Base-by-base conservation (phyloP, 805 yeast genomes). In the Kodamaea fukazawae region DNA sequence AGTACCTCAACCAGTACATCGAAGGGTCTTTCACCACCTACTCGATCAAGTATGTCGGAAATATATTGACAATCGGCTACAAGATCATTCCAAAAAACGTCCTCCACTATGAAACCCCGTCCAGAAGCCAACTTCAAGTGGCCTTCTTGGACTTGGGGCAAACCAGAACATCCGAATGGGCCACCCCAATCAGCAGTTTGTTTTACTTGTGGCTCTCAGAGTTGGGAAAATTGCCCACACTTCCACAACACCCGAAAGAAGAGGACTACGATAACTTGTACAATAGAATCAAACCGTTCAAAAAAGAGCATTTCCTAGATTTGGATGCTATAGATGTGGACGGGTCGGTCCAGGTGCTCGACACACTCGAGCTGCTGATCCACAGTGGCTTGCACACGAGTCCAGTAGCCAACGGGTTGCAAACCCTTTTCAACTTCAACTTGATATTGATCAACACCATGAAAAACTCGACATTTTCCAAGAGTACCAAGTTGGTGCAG, bases 21-120 rank as follows among this genome's bases (percentile, higher is more conserved):
- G 68, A 58, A 26, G 69, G 67, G 1, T 47, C 49, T 17, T 52
- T 63, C 17, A 44, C 58, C 7, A 55, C 52, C 27, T 58, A 53
- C 29, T 65, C 62, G 2, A 48, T 48, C 13, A 49, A 48, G 9
- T 32, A 51, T 14, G 42, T 45, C 14, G 30, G 37, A 7, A 60
- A 59, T 4, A 34, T 61, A 4, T 15, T 57, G 10, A 42, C 58
- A 4, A 29, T 63, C 2, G 49, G 52, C 3, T 60, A 56, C 40
- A 56, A 57, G 34, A 40, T 56, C 4, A 41, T 47, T 4, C 65
- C 68, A 6, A 58, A 53, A 23, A 52, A 57, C 37, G 53, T 50
- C 7, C 38, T 63, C 7, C 54, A 53, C 38, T 63, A 64, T 41
- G 48, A 51, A 11, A 58, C 55, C 28, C 36, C 46, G 18, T 54